A percentile compares a stretch with the other conserved stretches of the same genome.
Evolutionary conservation across 2,329 filamentous ascomycete genomes (phyloP).

Genomic region (Penicillium oxalicum): DNA sequence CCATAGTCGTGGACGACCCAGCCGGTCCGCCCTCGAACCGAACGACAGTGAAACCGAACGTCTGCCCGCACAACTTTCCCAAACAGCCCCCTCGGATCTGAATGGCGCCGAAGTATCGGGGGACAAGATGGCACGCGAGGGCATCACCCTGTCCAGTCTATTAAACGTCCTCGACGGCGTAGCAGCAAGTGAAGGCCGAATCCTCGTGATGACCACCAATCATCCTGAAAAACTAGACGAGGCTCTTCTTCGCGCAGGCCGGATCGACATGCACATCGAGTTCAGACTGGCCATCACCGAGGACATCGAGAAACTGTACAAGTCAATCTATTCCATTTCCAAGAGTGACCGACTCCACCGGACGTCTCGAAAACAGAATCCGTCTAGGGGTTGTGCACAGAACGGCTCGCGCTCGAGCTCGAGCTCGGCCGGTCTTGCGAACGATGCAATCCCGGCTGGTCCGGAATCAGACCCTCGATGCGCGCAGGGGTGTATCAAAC

Average conservation of each 20-base stretch:
- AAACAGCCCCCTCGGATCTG: background rate
- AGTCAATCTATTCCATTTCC: constrained; percentile 32
- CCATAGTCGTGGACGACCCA: constrained; percentile 39
- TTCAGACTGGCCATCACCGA: constrained; percentile 43
- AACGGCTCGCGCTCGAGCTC: no score
- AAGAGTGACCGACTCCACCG: constrained; percentile 25
- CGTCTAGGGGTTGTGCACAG: no score
- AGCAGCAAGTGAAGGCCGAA: constrained; percentile 61
- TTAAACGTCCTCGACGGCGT: constrained; percentile 68
- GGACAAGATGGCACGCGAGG: constrained; percentile 19
- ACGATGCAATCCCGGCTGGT: no score
- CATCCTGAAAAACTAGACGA: constrained; percentile 58
- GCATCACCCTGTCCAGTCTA: constrained; percentile 60
- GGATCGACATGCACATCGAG: constrained; percentile 59
- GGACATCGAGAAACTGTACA: constrained; percentile 37
- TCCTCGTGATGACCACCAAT: constrained; percentile 71
- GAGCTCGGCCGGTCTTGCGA: no score
- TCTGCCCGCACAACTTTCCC: no score
- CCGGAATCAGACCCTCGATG: no score
- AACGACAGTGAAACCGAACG: no score
- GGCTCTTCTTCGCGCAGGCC: constrained; percentile 59
- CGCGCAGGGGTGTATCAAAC: no score
- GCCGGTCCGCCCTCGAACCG: no score
- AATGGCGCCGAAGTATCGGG: background rate
- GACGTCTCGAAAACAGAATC: background rate